A percentile compares a stretch with the other conserved stretches of the same genome.
Evolutionary conservation across 805 yeast genomes (phyloP).

Genomic region (Candida chilensis): DNA sequence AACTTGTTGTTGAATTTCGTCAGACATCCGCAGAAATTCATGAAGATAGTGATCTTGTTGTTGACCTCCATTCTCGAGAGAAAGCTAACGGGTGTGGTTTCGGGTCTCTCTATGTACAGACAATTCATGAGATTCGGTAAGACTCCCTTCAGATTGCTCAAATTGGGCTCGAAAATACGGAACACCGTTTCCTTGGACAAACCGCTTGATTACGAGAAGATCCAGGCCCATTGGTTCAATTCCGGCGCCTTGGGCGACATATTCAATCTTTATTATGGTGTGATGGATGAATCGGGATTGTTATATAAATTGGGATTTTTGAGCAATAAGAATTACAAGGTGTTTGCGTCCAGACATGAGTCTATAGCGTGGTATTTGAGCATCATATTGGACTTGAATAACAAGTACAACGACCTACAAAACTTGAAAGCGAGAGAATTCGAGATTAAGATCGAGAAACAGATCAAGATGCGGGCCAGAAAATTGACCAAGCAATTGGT

Average conservation of each 20-base stretch:
- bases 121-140: slow-evolving; percentile 65
- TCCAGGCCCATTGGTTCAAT: slow-evolving; percentile 15
- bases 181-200: slow-evolving; percentile 7
- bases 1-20: slow-evolving; percentile 22
- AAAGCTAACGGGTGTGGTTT: slow-evolving; percentile 32
- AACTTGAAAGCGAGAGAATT: slow-evolving; percentile 37
- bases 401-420: slow-evolving; percentile 33
- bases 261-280: slow-evolving; percentile 50
- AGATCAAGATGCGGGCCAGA: slow-evolving; percentile 50
- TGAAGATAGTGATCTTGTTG: slow-evolving; percentile 21
- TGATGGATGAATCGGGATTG: slow-evolving; percentile 55
- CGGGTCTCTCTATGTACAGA: slow-evolving; percentile 46
- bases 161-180: slow-evolving; percentile 20
- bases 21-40: slow-evolving; percentile 25
- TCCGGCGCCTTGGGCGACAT: slow-evolving; percentile 40
- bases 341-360: slow-evolving; percentile 46
- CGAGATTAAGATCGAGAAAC: slow-evolving; percentile 46
- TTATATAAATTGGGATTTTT: slow-evolving; percentile 45
- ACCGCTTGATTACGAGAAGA: slow-evolving; percentile 1
- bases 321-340: slow-evolving; percentile 21
- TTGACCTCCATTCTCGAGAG: slow-evolving; percentile 27
- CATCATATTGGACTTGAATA: slow-evolving; percentile 47
- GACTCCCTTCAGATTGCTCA: slow-evolving; percentile 48
- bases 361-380: slow-evolving; percentile 63
- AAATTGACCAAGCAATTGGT: slow-evolving; percentile 27